Evolutionary conservation across 371 early-diverging fungal genomes (phyloP).

Genomic region (Blakeslea trispora): DNA sequence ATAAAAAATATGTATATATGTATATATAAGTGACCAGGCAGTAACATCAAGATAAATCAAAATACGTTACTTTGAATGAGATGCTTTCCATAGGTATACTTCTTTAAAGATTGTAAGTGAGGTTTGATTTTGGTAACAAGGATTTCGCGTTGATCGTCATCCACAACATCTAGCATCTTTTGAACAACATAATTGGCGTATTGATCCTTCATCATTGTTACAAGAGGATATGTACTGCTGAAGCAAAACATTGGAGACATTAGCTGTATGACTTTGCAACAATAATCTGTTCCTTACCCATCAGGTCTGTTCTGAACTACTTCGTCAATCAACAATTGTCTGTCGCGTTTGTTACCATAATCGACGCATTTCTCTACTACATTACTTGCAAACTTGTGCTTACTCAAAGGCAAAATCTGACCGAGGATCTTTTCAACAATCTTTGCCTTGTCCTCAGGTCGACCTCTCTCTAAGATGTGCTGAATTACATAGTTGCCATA

Average conservation of each 20-base stretch:
- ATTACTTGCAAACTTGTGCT: constrained; percentile 97
- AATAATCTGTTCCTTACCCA: constrained; percentile 48
- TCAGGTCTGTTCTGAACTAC: constrained; percentile 70
- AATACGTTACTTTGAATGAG: constrained; percentile 69
- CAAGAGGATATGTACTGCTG: constrained; percentile 72
- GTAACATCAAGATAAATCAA: neutral
- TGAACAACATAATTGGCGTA: constrained; percentile 99
- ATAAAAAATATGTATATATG: too few species aligned
- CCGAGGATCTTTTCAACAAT: constrained; percentile 91
- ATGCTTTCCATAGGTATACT: constrained; percentile 97
- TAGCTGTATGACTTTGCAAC: neutral
- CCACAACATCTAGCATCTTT: constrained; percentile 96
- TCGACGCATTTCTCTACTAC: constrained; percentile 97
- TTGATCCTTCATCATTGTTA: constrained; percentile 98
- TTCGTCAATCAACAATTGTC: constrained; percentile 85
- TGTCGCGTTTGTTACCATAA: constrained; percentile 71
- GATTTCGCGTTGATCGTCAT: constrained; percentile 81
- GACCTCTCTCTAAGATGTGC: constrained; percentile 96
- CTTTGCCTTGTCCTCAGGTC: constrained; percentile 77
- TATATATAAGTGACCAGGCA: neutral
- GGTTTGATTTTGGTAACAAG: constrained; percentile 86
- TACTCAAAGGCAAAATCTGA: constrained; percentile 80
- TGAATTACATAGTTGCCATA: constrained; percentile 99
- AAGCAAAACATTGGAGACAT: neutral
- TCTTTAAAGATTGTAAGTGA: constrained; percentile 84